Base-by-base conservation (phyloP, 78 protist species). In the Dictyostelium citrinum region DNA sequence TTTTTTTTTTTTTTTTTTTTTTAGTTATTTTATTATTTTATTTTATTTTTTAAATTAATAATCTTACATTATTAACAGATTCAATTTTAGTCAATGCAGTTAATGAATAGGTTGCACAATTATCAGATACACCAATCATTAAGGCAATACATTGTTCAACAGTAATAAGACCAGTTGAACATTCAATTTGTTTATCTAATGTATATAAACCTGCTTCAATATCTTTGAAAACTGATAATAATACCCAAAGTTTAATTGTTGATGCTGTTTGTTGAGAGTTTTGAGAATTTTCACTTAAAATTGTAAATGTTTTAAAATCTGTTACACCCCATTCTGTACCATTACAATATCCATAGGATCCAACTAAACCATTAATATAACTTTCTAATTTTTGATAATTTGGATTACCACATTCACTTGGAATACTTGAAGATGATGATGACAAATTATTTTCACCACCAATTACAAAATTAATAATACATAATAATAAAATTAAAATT, bases 51-150 rank as follows among this genome's bases (percentile, higher is more conserved):
- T 49, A 8, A 35, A 35, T 17, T 12, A 31, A 12, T 2, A 35
- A 55, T 24, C 82, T 27, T 68, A 82, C 90, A 51, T 64, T 3
- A 60, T 88, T 88, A 7, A 88, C 93, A 68, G 72, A 55, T 9
- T 27, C 5, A 14, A 88, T 33, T 61, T 24, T 78, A 41, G 93
- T 88, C 49, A 39, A 35, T 20, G 33, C 43, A 22, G 85, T 79
- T 78, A 88, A 43, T 45, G 49, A 45, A 67, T 64, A 88, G 0
- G 93, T 88, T 8, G 93, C 93, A 88, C 93, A 88, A 46, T 88
- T 88, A 49, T 88, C 93, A 45, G 85, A 78, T 17, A 88, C 81
- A 31, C 93, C 93, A 78, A 88, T 88, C 93, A 88, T 88, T n/a
- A 88, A 27, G 0, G 72, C 76, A 9, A 88, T n/a, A 46, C 93